Conservation (phyloP, 2,329 filamentous ascomycete species). For the Gremmenia infestans region DNA sequence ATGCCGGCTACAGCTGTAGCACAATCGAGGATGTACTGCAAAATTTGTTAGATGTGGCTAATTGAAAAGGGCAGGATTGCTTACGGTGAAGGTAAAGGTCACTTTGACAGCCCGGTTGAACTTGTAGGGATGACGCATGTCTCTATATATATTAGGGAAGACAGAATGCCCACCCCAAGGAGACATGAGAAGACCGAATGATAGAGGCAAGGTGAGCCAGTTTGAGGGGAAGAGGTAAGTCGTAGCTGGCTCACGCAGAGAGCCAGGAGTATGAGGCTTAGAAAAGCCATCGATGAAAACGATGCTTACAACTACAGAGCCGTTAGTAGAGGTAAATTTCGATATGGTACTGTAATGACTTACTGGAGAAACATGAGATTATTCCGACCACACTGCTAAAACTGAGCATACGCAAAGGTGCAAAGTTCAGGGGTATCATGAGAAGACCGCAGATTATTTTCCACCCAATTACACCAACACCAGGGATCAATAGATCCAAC, state of each 20-base stretch:
- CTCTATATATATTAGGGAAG: constrained; percentile 80
- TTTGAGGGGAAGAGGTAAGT: constrained; percentile 81
- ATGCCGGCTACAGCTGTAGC: constrained; percentile 78
- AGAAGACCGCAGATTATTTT: constrained; percentile 78
- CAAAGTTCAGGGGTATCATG: constrained; percentile 75
- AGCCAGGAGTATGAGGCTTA: constrained; percentile 75
- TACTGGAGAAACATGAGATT: constrained; percentile 80
- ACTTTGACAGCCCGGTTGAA: constrained; percentile 66
- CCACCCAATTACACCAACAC: constrained; percentile 65
- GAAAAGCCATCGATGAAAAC: constrained; percentile 81
- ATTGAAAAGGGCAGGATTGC: constrained; percentile 36
- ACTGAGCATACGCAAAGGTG: constrained; percentile 77
- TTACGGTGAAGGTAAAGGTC: constrained; percentile 80
- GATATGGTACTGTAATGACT: constrained; percentile 37
- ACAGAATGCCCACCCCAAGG: constrained; percentile 62
- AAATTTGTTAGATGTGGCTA: not conserved
- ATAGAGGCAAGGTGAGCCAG: constrained; percentile 79
- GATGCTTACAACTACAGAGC: constrained; percentile 66
- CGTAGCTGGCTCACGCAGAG: constrained; percentile 70
- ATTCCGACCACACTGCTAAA: constrained; percentile 94
- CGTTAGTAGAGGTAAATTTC: constrained; percentile 25
- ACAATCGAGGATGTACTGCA: constrained; percentile 70
- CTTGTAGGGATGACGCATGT: constrained; percentile 69
- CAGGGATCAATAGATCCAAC: constrained; percentile 71
- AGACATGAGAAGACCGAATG: constrained; percentile 85